These are phyloP conservation scores for Mycena alexandri DNA, from an alignment of 768 basidiomycete species.

Conservation along the genomic window DNA sequence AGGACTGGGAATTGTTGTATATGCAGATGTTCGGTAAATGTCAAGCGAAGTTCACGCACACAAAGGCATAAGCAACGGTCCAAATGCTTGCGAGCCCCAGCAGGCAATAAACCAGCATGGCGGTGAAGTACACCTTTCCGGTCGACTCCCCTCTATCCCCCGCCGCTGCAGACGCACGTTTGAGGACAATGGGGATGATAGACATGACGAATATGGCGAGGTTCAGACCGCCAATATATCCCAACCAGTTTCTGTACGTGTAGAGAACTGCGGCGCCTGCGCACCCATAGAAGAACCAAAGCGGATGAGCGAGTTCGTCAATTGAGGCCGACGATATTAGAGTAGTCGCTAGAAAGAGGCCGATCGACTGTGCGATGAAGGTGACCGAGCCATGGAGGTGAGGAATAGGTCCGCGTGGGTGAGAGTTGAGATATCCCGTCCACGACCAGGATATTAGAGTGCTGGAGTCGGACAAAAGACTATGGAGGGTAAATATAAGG, in stretches of 20 bases:
- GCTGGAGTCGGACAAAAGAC: conserved; percentile 78
- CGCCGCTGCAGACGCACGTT: conserved; percentile 55
- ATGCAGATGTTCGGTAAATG: not conserved
- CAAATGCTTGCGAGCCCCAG: conserved; percentile 79
- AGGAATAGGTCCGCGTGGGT: conserved; percentile 77
- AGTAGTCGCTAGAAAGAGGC: conserved; percentile 56
- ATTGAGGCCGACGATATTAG: conserved; percentile 19
- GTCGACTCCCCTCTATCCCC: conserved; percentile 45
- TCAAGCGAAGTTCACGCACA: conserved; percentile 44
- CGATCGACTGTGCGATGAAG: conserved; percentile 70
- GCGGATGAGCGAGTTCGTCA: conserved; percentile 56
- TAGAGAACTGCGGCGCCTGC: conserved; percentile 69
- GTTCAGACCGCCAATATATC: conserved; percentile 76
- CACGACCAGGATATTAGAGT: conserved; percentile 90
- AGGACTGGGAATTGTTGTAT: conserved; percentile 49
- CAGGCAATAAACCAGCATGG: conserved; percentile 71
- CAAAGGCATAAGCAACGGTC: conserved; percentile 92
- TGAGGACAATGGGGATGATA: conserved; percentile 67
- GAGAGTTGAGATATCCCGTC: conserved; percentile 82
- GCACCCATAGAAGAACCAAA: conserved; percentile 69
- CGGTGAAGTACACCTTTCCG: conserved; percentile 65
- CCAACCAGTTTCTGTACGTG: conserved; percentile 71
- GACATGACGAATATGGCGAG: conserved; percentile 76
- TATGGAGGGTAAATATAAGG: conserved; percentile 79
- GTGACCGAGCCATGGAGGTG: conserved; percentile 79